Conservation (phyloP, 345 rosid genomes). For the Eucalyptus sp. region DNA sequence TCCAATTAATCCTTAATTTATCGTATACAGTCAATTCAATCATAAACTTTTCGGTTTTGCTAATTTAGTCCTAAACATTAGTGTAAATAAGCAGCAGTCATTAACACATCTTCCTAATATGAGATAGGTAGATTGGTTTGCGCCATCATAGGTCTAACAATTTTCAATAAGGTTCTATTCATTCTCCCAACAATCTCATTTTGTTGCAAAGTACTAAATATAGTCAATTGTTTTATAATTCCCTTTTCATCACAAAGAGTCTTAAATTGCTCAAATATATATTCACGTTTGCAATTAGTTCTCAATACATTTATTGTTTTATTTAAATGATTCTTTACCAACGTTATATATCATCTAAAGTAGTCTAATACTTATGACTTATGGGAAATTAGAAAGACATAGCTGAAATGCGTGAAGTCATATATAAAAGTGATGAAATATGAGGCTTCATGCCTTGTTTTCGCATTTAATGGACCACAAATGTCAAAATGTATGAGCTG, state of each 20-base stretch:
- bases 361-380: fast-evolving
- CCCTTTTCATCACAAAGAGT: fast-evolving
- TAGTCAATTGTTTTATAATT: fast-evolving
- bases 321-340: too few species aligned
- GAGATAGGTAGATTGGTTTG: too few species aligned
- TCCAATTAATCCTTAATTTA: background rate
- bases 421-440: too few species aligned
- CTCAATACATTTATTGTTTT: too few species aligned
- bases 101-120: too few species aligned
- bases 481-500: too few species aligned
- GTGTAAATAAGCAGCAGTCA: fast-evolving
- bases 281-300: fast-evolving
- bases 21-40: background rate
- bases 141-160: fast-evolving
- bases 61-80: background rate
- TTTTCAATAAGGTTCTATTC: too few species aligned
- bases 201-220: fast-evolving
- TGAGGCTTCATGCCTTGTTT: too few species aligned
- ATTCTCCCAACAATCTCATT: fast-evolving
- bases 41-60: background rate
- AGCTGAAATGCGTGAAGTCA: fast-evolving
- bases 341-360: fast-evolving
- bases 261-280: too few species aligned
- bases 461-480: fast-evolving
- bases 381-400: too few species aligned